Base-by-base conservation (phyloP, 768 basidiomycete genomes). In the Auricularia heimuer region DNA sequence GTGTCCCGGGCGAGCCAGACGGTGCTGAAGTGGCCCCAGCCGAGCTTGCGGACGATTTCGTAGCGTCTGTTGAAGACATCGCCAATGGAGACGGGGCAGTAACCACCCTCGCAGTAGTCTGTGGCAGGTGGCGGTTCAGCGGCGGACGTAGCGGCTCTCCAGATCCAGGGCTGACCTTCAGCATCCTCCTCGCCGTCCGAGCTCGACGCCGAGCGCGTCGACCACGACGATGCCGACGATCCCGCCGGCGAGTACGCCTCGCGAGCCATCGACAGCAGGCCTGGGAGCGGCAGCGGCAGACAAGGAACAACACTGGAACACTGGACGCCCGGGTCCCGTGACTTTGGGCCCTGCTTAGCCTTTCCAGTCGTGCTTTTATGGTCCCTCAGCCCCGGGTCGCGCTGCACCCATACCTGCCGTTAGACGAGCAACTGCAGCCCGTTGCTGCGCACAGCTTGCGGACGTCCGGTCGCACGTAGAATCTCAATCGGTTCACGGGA, bases 11-110 rank as follows among this genome's bases (percentile, higher is more conserved):
- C 68, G 24, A 69, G 68, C 73, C 71, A 72, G 11, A 73, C 73
- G 3, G 73, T 74, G 4, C 71, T 73, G 70, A 75, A 75, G 63
- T 74, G 74, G 6, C 75, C 76, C 65, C 67, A 75, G 2, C 75
- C 76, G 1, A 77, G 66, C 68, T 77, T 77, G 12, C 69, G 69
- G 29, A 77, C 64, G 18, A 77, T 71, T 62, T 73, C 71, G 65
- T 77, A 77, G 18, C 68, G 70, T 10, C 68, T 68, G 8, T 68
- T 60, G 18, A 77, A 62, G n/a, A 74, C 65, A 24, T 77, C 71
- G 34, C 77, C 76, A 7, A 75, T 71, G 10, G 68, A 71, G 10
- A 76, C 72, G 10, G 75, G 75, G 54, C 76, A 75, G 62, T 71
- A 76, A 36, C 64, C 33, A 14, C 33, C 56, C 24, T 60, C 24